Evolutionary conservation across 2,329 filamentous ascomycete genomes (phyloP).

Genomic region (Calonectria pseudoreteaudii): DNA sequence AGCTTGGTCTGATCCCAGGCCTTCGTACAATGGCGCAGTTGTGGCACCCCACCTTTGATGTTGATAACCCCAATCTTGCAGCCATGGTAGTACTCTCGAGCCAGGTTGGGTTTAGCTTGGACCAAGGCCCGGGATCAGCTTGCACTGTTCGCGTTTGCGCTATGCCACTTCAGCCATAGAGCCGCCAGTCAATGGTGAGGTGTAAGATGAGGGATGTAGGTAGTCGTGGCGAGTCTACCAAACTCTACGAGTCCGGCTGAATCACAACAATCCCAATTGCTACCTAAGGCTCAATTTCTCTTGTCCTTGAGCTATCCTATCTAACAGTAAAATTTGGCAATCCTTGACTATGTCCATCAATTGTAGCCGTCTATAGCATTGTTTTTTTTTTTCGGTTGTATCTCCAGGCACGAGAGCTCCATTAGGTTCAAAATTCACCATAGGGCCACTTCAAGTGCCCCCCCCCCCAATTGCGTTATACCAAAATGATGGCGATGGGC

Average conservation of each 20-base stretch:
- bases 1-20: not conserved
- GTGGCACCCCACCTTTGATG: slow-evolving; percentile 2
- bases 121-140: not conserved
- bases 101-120: not conserved
- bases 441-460: not conserved
- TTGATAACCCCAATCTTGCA: not conserved
- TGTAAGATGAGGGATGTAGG: not conserved
- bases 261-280: not conserved
- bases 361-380: not conserved
- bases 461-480: not conserved
- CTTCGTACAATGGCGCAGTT: not conserved
- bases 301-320: not conserved
- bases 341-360: not conserved
- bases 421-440: too few relatives aligned
- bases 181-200: not conserved
- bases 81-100: not conserved
- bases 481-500: not conserved
- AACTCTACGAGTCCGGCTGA: too few relatives aligned
- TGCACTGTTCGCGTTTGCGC: not conserved
- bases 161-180: not conserved
- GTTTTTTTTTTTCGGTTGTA: not conserved
- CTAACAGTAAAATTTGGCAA: not conserved
- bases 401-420: not conserved
- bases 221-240: not conserved
- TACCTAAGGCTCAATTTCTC: not conserved